Conservation (phyloP, 1,284 basidiomycete genomes). For the Stereum hirsutum region DNA sequence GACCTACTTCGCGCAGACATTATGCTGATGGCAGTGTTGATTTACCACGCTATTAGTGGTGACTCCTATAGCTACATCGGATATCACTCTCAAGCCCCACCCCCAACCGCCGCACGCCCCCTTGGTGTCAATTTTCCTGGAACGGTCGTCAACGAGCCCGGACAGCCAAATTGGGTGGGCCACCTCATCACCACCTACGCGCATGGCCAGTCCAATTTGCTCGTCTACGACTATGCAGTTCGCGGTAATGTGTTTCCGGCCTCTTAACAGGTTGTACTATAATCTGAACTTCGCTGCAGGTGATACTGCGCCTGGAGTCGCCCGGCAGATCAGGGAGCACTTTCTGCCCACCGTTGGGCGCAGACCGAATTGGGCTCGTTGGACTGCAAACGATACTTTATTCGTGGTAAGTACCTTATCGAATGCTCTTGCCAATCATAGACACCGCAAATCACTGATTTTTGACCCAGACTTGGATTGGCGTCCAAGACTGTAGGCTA, state of each 20-base stretch:
- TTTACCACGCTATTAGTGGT: no score
- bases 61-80: slow-evolving; percentile 39
- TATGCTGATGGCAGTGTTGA: no score
- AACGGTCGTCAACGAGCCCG: slow-evolving; percentile 25
- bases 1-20: no score
- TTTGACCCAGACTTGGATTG: slow-evolving; percentile 35
- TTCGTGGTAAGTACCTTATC: slow-evolving; percentile 18
- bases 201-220: slow-evolving; percentile 23
- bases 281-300: no score
- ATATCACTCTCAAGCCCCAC: slow-evolving; percentile 14
- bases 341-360: slow-evolving; percentile 27
- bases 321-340: slow-evolving; percentile 24
- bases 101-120: slow-evolving; percentile 27
- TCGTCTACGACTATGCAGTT: slow-evolving; percentile 39
- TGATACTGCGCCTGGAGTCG: slow-evolving; percentile 27
- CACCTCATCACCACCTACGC: slow-evolving; percentile 32
- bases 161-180: slow-evolving; percentile 37
- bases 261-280: no score
- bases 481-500: slow-evolving; percentile 43
- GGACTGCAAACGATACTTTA: slow-evolving; percentile 28
- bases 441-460: not conserved
- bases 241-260: no score
- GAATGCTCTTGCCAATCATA: no score
- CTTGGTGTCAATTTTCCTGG: slow-evolving; percentile 34
- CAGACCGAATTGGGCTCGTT: slow-evolving; percentile 28